phyloP scores from a whole-genome alignment of 2,329 filamentous ascomycete genomes.

The Pyrenochaeta sp. region DNA sequence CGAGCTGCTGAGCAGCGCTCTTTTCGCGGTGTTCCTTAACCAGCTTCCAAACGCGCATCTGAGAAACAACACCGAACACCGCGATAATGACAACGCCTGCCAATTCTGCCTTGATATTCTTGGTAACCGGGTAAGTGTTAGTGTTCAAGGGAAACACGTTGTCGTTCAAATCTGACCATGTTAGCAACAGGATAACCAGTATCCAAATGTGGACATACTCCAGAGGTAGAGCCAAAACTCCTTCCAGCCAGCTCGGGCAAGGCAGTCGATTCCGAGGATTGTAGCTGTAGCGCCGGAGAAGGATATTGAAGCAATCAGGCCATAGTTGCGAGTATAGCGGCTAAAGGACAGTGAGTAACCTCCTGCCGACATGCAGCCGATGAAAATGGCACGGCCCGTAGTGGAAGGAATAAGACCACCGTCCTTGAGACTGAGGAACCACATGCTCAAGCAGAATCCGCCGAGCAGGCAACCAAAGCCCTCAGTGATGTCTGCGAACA shows the following conservation, averaged over 20 bases:
- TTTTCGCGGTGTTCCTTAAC: constrained; percentile 64
- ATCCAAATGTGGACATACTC: too few relatives aligned
- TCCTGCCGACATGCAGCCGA: constrained; percentile 72
- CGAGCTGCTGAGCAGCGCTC: constrained; percentile 55
- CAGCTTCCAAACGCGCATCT: constrained; percentile 85
- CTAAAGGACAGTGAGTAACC: constrained; percentile 75
- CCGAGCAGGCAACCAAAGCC: constrained; percentile 87
- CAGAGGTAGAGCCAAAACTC: constrained; percentile 97
- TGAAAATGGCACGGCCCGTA: constrained; percentile 74
- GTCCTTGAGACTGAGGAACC: constrained; percentile 79
- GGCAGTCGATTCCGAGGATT: constrained; percentile 88
- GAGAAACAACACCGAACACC: constrained; percentile 79
- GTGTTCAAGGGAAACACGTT: constrained; percentile 78
- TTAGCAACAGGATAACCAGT: constrained; percentile 25
- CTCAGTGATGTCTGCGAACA: constrained; percentile 85
- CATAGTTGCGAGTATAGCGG: constrained; percentile 78
- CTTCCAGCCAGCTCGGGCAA: constrained; percentile 86
- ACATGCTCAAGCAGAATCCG: constrained; percentile 88
- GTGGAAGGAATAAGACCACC: constrained; percentile 75
- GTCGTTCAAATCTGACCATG: constrained; percentile 69
- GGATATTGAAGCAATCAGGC: constrained; percentile 76
- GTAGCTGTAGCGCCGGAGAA: constrained; percentile 82
- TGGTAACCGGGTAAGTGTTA: constrained; percentile 82
- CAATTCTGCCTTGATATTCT: constrained; percentile 84
- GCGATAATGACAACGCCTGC: constrained; percentile 78